Conservation (phyloP, 1,284 basidiomycete genomes). For the Papiliotrema laurentii region DNA sequence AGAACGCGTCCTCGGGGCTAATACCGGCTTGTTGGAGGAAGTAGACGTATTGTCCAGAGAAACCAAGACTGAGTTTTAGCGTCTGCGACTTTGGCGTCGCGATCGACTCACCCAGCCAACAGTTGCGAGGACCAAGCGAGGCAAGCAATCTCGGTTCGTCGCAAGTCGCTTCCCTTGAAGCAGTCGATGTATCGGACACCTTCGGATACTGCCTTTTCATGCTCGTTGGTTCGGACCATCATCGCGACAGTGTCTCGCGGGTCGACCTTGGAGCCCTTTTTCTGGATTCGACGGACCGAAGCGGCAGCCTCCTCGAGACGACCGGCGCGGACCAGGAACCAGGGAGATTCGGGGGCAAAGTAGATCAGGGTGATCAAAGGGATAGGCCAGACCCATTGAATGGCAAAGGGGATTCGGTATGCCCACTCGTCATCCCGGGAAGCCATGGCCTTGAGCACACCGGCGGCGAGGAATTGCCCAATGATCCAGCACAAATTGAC, state of each 20-base stretch:
- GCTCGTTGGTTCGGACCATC: conserved; percentile 46
- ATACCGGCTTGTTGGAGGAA: conserved; percentile 48
- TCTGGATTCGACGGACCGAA: conserved; percentile 8
- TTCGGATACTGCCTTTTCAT: conserved; percentile 17
- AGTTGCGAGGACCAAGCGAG: conserved; percentile 30
- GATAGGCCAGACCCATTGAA: conserved; percentile 39
- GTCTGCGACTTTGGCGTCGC: too few relatives aligned
- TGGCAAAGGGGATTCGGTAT: conserved; percentile 43
- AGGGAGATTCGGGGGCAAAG: conserved; percentile 36
- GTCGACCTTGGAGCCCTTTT: conserved; percentile 9
- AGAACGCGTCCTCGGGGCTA: conserved; percentile 31
- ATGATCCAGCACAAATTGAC: conserved; percentile 45
- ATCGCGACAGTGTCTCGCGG: conserved; percentile 35
- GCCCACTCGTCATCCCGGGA: conserved; percentile 27
- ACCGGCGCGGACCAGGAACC: conserved; percentile 30
- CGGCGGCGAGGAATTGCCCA: conserved; percentile 28
- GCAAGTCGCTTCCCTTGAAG: conserved; percentile 44
- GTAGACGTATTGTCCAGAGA: conserved; percentile 20
- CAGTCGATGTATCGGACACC: conserved; percentile 44
- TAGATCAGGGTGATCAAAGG: conserved; percentile 13
- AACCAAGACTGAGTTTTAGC: conserved; percentile 2
- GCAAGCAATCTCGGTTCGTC: conserved; percentile 47
- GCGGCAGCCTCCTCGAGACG: conserved; percentile 24
- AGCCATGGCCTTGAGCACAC: conserved; percentile 25
- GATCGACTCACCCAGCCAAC: conserved; percentile 30